These are phyloP conservation scores for Russula olivacea DNA, from an alignment of 768 basidiomycete genomes.

Conservation along the genomic window DNA sequence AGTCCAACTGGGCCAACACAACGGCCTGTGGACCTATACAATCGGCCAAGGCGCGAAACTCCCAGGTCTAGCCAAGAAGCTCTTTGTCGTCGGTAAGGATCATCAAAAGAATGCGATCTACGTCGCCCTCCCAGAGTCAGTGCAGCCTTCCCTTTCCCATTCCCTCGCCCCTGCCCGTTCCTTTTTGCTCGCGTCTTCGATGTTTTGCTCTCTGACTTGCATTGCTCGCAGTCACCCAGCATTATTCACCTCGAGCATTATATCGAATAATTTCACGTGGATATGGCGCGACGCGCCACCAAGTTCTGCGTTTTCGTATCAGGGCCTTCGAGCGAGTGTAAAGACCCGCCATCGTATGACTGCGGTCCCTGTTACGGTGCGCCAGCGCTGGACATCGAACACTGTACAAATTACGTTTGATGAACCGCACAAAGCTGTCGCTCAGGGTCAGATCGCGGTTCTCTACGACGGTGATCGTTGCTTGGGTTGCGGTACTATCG, in stretches of 20 bases:
- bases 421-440: constrained; percentile 58
- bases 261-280: constrained; percentile 58
- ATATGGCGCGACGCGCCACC: constrained; percentile 66
- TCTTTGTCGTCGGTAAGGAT: constrained; percentile 77
- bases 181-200: background rate
- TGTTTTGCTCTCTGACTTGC: background rate
- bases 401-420: constrained; percentile 47
- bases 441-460: constrained; percentile 75
- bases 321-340: constrained; percentile 46
- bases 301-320: constrained; percentile 33
- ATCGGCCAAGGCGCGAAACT: constrained; percentile 77
- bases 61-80: constrained; percentile 49
- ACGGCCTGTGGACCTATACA: constrained; percentile 80
- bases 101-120: constrained; percentile 55
- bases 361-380: constrained; percentile 33
- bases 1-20: constrained; percentile 51
- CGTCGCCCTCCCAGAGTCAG: constrained; percentile 67
- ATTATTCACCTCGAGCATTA: constrained; percentile 37
- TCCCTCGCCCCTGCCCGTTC: background rate
- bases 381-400: constrained; percentile 12
- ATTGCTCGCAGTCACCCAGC: constrained; percentile 47
- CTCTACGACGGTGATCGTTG: constrained; percentile 74
- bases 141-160: background rate
- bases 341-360: constrained; percentile 71
- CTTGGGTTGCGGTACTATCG: constrained; percentile 75